Base-by-base conservation (phyloP, 257 asterid species). In the Scutellaria barbata region DNA sequence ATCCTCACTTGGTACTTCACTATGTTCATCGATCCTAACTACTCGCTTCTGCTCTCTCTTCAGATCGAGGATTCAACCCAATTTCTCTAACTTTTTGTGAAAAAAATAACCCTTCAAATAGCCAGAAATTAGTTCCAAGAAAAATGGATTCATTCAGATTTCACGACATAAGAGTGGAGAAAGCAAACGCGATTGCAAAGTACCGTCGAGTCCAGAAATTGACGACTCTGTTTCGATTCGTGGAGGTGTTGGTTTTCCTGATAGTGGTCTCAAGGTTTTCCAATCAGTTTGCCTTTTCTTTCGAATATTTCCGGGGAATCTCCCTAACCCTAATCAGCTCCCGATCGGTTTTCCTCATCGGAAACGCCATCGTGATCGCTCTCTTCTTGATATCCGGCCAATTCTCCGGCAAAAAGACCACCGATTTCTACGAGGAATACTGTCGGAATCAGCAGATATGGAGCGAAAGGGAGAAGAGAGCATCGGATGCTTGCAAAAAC, bases 321-420 rank as follows among this genome's bases (percentile, higher is more conserved):
- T 75, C 86, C 6, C 66, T 56, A n/a, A 53, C 73, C 3, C 71
- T 84, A 4, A 51, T 86, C 18, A 77, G 90, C 79, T 86, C 95
- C 12, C 48, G 75, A 22, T 86, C 83, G 62, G 96, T 92, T 5
- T 92, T 92, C 76, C 37, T 92, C 16, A 1, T 89, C 14, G 98
- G 95, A 8, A 90, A 92, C 88, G 81, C 61, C 16, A 92, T 92
- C 10, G 87, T 92, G 11, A 12, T 85, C 77, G 74, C 59, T 54
- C 83, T 92, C 67, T 80, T 86, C 76, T 37, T 88, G 17, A 81
- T 79, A 61, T 88, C 96, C 4, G 85, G 92, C 10, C 71, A 69
- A 7, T 40, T 82, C 14, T 72, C 94, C 6, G 43, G 67, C 40
- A 48, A 74, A 18, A 67, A 72, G 3, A 43, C 35, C 67, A 3